Evolutionary conservation across 169 alveolate species (phyloP).

Genomic region (Theileria parva): DNA sequence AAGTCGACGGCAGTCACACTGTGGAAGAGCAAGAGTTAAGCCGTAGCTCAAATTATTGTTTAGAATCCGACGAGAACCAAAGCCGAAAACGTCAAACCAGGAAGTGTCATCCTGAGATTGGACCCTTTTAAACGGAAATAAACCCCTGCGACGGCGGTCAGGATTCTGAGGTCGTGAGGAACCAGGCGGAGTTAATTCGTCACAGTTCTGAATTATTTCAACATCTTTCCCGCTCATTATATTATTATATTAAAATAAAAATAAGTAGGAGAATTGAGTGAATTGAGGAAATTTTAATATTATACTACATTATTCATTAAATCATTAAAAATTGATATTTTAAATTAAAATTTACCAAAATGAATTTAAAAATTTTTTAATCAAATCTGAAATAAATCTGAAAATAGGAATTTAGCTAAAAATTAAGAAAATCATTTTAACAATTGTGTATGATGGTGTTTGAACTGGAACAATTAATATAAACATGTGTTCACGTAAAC

Average conservation of each 20-base stretch:
- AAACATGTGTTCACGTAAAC: neutral
- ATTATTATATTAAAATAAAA: no score
- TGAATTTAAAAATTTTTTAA: no score
- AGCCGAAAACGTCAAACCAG: conserved; percentile 53
- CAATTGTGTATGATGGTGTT: neutral
- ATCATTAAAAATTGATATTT: neutral
- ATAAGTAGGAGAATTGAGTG: neutral
- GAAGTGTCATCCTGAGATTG: conserved; percentile 22
- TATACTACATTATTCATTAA: neutral
- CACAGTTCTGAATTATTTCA: neutral
- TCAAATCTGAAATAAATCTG: no score
- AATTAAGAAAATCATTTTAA: neutral
- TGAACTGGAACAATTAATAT: neutral
- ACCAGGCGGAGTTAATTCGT: neutral
- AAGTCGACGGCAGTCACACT: conserved; percentile 47
- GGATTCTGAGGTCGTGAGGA: neutral
- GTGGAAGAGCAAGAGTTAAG: conserved; percentile 59
- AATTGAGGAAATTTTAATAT: no score
- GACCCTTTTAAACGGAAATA: conserved; percentile 16
- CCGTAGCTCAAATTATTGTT: conserved; percentile 29
- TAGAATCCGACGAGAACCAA: conserved; percentile 38
- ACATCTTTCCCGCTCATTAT: conserved; percentile 4
- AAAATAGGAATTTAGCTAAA: neutral
- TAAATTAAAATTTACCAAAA: no score
- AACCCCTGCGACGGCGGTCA: neutral